phyloP scores from a whole-genome alignment of 2,329 filamentous ascomycete genomes.

The Bertia moriformis region DNA sequence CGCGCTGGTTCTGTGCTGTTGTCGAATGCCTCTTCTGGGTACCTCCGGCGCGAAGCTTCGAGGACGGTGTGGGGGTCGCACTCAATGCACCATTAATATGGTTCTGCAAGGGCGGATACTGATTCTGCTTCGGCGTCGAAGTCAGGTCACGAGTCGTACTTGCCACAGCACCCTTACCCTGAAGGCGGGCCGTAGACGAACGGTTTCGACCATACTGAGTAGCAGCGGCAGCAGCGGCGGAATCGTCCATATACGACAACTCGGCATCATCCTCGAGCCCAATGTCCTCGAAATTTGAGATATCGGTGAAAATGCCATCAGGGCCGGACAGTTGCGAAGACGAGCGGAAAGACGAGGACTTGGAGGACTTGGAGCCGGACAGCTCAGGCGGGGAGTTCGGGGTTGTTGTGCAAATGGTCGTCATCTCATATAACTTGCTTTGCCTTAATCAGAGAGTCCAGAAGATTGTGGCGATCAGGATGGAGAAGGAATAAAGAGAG shows the following conservation, averaged over 20 bases:
- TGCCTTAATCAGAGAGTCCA: background rate
- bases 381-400: slow-evolving; percentile 65
- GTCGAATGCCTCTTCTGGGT: background rate
- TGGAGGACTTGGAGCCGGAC: slow-evolving; percentile 73
- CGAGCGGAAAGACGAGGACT: slow-evolving; percentile 77
- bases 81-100: background rate
- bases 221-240: too few relatives aligned
- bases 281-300: slow-evolving; percentile 84
- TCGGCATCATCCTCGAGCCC: slow-evolving; percentile 60
- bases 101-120: background rate
- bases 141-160: slow-evolving; percentile 19
- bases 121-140: slow-evolving; percentile 10
- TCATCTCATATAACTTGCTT: slow-evolving; percentile 1
- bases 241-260: background rate
- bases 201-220: background rate
- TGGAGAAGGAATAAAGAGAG: background rate
- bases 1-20: background rate
- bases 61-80: background rate
- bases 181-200: background rate
- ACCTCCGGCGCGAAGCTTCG: too few relatives aligned
- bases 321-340: slow-evolving; percentile 61
- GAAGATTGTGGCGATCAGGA: background rate
- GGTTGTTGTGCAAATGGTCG: background rate
- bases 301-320: slow-evolving; percentile 54
- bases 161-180: slow-evolving; percentile 3